A percentile compares a stretch with the other conserved stretches of the same genome.
Conservation (phyloP, 73 alveolate genomes). For the Symbiodinium natans region DNA sequence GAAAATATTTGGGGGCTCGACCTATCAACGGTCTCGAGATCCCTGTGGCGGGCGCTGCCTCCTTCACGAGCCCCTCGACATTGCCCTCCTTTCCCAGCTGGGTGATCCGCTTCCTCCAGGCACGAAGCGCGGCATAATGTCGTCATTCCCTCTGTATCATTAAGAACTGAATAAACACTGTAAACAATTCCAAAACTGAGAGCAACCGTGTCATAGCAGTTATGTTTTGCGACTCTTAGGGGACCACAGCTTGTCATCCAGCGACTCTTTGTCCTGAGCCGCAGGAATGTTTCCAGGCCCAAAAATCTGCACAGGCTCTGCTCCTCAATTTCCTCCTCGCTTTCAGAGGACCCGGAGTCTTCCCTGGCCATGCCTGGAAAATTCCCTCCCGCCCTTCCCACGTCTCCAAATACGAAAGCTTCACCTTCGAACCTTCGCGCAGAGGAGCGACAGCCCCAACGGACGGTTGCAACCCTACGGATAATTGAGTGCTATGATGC, state of each 20-base stretch:
- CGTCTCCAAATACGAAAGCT: too few species aligned
- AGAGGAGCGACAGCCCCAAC: too few species aligned
- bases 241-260: conserved; percentile 37
- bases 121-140: not conserved
- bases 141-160: not conserved
- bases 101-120: conserved; percentile 42
- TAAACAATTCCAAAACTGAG: not conserved
- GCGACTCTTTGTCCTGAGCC: conserved; percentile 65
- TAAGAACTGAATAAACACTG: not conserved
- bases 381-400: too few species aligned
- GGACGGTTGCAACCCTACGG: too few species aligned
- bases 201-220: not conserved
- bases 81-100: conserved; percentile 89
- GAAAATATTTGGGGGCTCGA: not conserved
- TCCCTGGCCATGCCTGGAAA: not conserved
- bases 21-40: too few species aligned
- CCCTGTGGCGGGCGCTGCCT: too few species aligned
- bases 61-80: conserved; percentile 33
- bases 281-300: too few species aligned
- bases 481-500: too few species aligned
- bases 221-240: not conserved
- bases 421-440: too few species aligned
- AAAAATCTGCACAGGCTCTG: not conserved
- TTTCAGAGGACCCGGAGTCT: conserved; percentile 7
- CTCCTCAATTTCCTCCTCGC: not conserved